Base-by-base conservation (phyloP, 1,284 basidiomycete genomes). In the Apiotrichum veenhuisii region DNA sequence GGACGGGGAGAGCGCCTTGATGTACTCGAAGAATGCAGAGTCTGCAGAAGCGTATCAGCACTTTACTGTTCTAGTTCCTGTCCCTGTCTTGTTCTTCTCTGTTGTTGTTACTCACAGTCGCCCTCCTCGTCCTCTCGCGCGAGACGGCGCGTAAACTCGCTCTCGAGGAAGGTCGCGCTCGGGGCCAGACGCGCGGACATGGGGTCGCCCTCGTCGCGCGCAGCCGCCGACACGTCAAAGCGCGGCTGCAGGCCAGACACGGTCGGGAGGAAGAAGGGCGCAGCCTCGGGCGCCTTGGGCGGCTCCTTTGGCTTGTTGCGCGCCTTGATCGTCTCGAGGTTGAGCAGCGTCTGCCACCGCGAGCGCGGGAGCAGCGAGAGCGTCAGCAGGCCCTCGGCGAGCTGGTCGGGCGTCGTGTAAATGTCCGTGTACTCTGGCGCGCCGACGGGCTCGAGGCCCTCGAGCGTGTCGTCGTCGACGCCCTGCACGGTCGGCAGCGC, bases 221-320 rank as follows among this genome's bases (percentile, higher is more conserved):
- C 64, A 30, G 81, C 80, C 3, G 71, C 70, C 4, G 66, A 65
- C 9, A 86, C 69, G 25, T 84, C 87, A 71, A 94, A 94, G 18
- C 88, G 82, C 17, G 85, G 82, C 62, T 93, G 88, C 22, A 91
- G 83, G 17, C 91, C 91, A 17, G 90, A 83, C 3, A 97, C 78
- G 1, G 91, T 91, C 10, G 93, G 93, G 18, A 99, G 79, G 82
- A 98, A 99, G 82, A 99, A 99, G 0, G 96, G 96, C 1, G 93
- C 95, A 60, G 89, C 84, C 77, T 97, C 93, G 3, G 92, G 91
- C 38, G 87, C 89, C 77, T 98, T 97, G 4, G 92, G 92, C 0
- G 92, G 83, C 64, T 97, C 93, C 76, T 89, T 94, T 10, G 96
- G 94, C 81, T 95, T 96, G 75, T 98, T 98, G 47, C 94, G 87